Percentiles rank a stretch among this genome's conserved stretches.
phyloP scores from a whole-genome alignment of 2,329 filamentous ascomycete species.

The Davidsoniella australis region DNA sequence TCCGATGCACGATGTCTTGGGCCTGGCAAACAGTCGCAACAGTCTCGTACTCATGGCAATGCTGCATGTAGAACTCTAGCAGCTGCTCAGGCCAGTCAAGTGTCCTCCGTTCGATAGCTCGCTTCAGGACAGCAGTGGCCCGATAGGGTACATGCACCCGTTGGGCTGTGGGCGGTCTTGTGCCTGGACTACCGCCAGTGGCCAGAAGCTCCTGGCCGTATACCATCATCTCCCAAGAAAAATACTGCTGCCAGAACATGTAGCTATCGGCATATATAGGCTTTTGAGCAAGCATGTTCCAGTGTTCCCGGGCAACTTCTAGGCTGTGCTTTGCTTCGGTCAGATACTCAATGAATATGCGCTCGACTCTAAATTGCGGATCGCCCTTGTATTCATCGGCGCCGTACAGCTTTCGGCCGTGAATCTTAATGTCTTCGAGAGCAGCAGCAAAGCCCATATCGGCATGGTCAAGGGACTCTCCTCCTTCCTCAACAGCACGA shows the following conservation, averaged over 20 bases:
- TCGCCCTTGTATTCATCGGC: conserved; percentile 64
- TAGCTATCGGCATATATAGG: conserved; percentile 57
- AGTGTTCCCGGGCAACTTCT: conserved; percentile 60
- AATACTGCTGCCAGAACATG: conserved; percentile 88
- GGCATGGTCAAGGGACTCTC: conserved; percentile 76
- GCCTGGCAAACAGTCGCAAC: conserved; percentile 58
- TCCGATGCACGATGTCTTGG: conserved; percentile 55
- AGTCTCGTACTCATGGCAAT: conserved; percentile 82
- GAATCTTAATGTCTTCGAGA: conserved; percentile 69
- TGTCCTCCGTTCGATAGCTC: conserved; percentile 44
- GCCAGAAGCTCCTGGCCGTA: conserved; percentile 24
- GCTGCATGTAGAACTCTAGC: conserved; percentile 55
- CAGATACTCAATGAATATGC: conserved; percentile 81
- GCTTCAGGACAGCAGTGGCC: conserved; percentile 60
- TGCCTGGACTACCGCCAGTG: conserved; percentile 30
- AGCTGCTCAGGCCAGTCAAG: conserved; percentile 66
- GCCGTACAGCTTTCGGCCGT: conserved; percentile 58
- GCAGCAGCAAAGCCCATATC: conserved; percentile 78
- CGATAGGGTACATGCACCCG: conserved; percentile 42
- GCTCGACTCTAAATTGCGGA: conserved; percentile 71
- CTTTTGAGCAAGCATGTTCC: conserved; percentile 51
- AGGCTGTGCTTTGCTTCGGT: conserved; percentile 68
- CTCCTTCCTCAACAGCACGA: conserved; percentile 53
- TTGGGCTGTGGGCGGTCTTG: conserved; percentile 19
- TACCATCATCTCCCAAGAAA: conserved; percentile 72